Evolutionary conservation across 1,139 yeast genomes (phyloP), one percentile per base, ranked within the genome.

Genomic region (Candida frijolesensis): DNA sequence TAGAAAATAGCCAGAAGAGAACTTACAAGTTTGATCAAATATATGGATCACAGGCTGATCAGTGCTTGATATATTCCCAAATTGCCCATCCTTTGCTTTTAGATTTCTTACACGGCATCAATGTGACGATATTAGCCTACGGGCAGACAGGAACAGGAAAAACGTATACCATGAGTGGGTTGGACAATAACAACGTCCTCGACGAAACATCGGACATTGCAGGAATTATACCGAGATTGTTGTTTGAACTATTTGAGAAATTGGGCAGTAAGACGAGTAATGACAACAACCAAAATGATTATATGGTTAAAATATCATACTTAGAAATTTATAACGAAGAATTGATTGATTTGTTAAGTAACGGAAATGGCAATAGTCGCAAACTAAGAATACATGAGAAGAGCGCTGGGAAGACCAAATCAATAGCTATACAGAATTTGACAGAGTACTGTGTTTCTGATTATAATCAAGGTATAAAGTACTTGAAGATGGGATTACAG

Each of bases 71-170:
- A 4, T 87, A 84, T 58, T 72, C 79, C 30, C 77, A 79, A 42
- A 85, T 84, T n/a, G 92, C 88, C 0, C 69, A 74, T 14, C 90
- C 90, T 34, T 74, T 82, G 50, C 76, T 86, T 60, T 71, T 76
- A 35, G 92, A 87, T 59, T 85, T 87, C 57, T 64, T 86, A 52
- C 74, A 76, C 56, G 94, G 95, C 9, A 84, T 76, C 60, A 89
- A 88, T 59, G 90, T 91, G 51, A 88, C 96, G 0, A 78, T 90
- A 4, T 78, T 89, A 60, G 96, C 96, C 0, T 89, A 89, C 64
- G 96, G 96, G 9, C 96, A 89, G 67, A 89, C 96, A 0, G 96
- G 96, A 9, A 86, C 96, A 0, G 96, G 96, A 2, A 89, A 89
- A 61, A 89, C 97, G 0, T 84, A 85, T 60, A 89, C 96, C 2